Conservation (phyloP, 2,329 filamentous ascomycete species). For the Trichoderma sp. region DNA sequence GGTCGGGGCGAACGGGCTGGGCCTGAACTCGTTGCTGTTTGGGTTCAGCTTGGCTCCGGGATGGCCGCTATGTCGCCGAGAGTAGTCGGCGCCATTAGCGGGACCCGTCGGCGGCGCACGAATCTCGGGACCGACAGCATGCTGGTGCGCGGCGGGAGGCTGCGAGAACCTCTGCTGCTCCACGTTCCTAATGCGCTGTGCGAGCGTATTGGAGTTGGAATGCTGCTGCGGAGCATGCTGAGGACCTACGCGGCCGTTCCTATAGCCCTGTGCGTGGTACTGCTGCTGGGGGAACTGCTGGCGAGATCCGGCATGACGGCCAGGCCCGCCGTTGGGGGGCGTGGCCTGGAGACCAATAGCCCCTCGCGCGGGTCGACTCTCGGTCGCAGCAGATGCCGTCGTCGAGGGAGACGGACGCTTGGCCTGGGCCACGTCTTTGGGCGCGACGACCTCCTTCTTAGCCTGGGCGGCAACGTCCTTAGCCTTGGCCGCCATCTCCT, state of each 20-base stretch:
- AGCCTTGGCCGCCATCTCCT: constrained; percentile 58
- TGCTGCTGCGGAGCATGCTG: constrained; percentile 48
- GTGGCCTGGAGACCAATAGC: constrained; percentile 41
- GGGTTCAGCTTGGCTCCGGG: constrained; percentile 63
- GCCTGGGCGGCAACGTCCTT: constrained; percentile 49
- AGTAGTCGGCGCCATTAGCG: constrained; percentile 59
- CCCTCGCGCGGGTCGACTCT: constrained; percentile 41
- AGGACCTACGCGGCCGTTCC: constrained; percentile 50
- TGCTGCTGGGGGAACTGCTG: constrained; percentile 51
- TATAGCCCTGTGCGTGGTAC: constrained; percentile 52
- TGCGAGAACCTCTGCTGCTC: constrained; percentile 56
- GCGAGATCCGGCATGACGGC: constrained; percentile 53
- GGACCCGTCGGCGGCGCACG: constrained; percentile 76
- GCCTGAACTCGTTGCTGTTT: constrained; percentile 77
- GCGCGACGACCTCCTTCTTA: constrained; percentile 47
- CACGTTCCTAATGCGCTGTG: constrained; percentile 54
- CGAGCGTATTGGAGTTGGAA: constrained; percentile 51
- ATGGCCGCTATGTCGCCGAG: constrained; percentile 56
- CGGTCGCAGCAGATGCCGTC: constrained; percentile 28
- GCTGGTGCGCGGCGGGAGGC: constrained; percentile 47
- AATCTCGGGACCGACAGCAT: constrained; percentile 63
- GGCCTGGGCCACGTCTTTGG: constrained; percentile 49
- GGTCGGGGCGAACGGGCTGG: constrained; percentile 75
- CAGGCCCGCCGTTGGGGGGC: constrained; percentile 37
- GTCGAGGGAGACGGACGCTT: constrained; percentile 39